Evolutionary conservation across 352 stramenopile genomes (phyloP), one percentile per base, ranked within the genome.

Genomic region (Pythium chondricola): DNA sequence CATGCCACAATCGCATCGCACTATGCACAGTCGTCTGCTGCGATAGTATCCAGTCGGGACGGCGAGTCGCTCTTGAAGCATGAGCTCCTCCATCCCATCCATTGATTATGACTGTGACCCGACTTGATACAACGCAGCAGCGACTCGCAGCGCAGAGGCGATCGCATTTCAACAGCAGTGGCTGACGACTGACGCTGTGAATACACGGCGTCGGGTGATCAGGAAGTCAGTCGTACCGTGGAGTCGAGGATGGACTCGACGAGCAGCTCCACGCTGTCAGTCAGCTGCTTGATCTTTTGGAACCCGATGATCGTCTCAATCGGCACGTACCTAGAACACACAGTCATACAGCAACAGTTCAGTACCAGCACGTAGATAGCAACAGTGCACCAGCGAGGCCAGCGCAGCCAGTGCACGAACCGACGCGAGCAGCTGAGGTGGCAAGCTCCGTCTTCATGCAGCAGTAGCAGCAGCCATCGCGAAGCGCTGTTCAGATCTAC

Each of bases 221-320:
- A n/a, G n/a, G n/a, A n/a, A 13, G 7, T 7, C 29, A 33, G 13
- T 33, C 29, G 29, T 13, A 85, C 74, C 60, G 46, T 81, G 11
- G 82, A 93, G 56, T 91, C 65, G 35, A 67, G 56, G 35, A 95
- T 76, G 25, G 83, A 64, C 25, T 89, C 81, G 1, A 91, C 56
- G 27, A 95, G 50, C 30, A 92, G 59, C 43, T 48, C 48, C 6
- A 65, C 59, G 63, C 77, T 69, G 47, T 83, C 59, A 25, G 81
- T 95, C 24, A 95, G 72, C 60, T 83, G 65, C 65, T 90, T 78
- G 57, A 95, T 87, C 71, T 95, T 95, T 52, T 71, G 74, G 51
- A 95, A 95, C 42, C 70, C 68, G 39, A 88, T 43, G 65, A 95
- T 85, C 33, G 83, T 66, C 37, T 93, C 81, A 52, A 95, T 65